These are phyloP conservation scores for Erysimum cheiri DNA, from an alignment of 441 rosid genomes.

Conservation along the genomic window DNA sequence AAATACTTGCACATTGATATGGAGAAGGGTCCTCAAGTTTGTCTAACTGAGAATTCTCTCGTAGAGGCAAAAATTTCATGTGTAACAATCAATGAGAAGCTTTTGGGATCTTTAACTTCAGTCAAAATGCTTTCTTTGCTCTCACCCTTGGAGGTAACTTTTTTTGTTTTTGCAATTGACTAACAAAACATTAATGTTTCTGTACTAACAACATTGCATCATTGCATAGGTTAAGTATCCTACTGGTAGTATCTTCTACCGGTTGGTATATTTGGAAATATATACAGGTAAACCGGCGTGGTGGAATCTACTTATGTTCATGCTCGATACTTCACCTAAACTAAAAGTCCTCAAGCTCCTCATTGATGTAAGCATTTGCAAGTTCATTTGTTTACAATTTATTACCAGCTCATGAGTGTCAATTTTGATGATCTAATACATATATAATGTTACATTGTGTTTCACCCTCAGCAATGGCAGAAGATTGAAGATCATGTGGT, in stretches of 20 bases:
- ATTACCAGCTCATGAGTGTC: not conserved
- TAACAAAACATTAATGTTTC: no score
- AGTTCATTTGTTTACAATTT: not conserved
- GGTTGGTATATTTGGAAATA: not conserved
- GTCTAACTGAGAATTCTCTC: not conserved
- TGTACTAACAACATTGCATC: not conserved
- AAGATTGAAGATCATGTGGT: not conserved
- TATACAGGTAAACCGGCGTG: constrained; percentile 3
- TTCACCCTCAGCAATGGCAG: not conserved
- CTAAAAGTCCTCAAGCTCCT: constrained; percentile 9
- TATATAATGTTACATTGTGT: not conserved
- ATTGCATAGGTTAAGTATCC: not conserved
- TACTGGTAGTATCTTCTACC: not conserved
- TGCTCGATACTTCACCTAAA: constrained; percentile 17
- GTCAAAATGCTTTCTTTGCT: constrained; percentile 8
- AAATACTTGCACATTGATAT: not conserved
- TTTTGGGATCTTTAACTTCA: not conserved
- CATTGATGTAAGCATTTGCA: not conserved
- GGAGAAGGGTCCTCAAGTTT: not conserved
- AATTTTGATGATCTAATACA: not conserved
- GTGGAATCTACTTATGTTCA: constrained; percentile 9
- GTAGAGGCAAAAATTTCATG: not conserved
- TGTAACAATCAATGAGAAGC: not conserved
- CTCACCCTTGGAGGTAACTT: not conserved
- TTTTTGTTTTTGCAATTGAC: not conserved